Percentiles rank a stretch among this genome's conserved stretches.
Evolutionary conservation across 2,329 filamentous ascomycete genomes (phyloP).

Genomic region (Pseudogymnoascus sp.): DNA sequence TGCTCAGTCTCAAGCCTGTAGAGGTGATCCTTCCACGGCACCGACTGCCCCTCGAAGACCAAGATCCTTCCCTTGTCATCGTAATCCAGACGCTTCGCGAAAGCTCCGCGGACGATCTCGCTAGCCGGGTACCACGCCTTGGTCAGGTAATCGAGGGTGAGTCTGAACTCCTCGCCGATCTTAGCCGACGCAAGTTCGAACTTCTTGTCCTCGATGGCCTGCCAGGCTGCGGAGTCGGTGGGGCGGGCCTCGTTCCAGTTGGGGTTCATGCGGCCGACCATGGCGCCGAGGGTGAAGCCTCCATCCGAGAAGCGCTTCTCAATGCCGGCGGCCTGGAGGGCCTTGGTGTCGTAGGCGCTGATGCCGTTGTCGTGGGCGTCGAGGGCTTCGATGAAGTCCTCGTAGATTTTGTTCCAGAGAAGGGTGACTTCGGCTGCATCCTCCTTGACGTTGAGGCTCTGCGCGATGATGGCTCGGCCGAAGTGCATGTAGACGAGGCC

Average conservation of each 20-base stretch:
- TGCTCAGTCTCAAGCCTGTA: constrained; percentile 71
- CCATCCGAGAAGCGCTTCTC: constrained; percentile 77
- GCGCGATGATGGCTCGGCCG: constrained; percentile 72
- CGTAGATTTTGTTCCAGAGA: constrained; percentile 83
- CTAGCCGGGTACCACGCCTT: constrained; percentile 82
- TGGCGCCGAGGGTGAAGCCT: constrained; percentile 73
- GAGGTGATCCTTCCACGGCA: constrained; percentile 95
- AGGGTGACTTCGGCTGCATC: constrained; percentile 61
- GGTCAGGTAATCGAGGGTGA: constrained; percentile 68
- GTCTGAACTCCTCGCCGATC: constrained; percentile 82
- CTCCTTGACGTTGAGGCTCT: constrained; percentile 51
- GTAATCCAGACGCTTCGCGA: constrained; percentile 56
- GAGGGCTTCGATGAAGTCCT: constrained; percentile 87
- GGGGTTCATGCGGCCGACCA: constrained; percentile 73
- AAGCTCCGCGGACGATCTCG: constrained; percentile 67
- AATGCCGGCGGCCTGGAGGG: constrained; percentile 60
- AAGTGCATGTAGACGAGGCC: constrained; percentile 96
- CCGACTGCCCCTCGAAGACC: constrained; percentile 66
- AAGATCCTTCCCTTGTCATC: constrained; percentile 72
- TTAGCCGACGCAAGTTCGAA: constrained; percentile 69
- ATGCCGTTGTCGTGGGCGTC: constrained; percentile 98
- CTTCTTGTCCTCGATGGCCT: constrained; percentile 69
- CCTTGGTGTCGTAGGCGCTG: constrained; percentile 66
- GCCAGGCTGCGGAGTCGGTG: constrained; percentile 47
- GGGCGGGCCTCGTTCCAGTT: constrained; percentile 63